Percentiles rank a stretch among this genome's conserved stretches.
Evolutionary conservation across 768 basidiomycete species (phyloP).

Genomic region (Leccinum broughii): DNA sequence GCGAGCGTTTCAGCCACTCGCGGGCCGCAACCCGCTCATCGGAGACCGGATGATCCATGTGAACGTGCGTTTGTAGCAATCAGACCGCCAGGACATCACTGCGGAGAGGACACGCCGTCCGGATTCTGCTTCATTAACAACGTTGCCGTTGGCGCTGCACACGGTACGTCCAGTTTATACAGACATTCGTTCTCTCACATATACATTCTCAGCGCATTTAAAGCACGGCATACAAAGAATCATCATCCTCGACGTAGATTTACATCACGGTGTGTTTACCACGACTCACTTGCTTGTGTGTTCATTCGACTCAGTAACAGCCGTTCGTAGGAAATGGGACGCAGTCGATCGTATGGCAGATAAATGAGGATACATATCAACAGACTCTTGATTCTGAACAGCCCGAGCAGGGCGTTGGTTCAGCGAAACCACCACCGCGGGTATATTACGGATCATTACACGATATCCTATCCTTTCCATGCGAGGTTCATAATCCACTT

Average conservation of each 20-base stretch:
- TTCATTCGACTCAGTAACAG: background rate
- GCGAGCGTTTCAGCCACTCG: slow-evolving; percentile 42
- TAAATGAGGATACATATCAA: slow-evolving; percentile 85
- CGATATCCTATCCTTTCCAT: slow-evolving; percentile 89
- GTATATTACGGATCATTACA: slow-evolving; percentile 94
- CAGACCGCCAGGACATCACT: slow-evolving; percentile 93
- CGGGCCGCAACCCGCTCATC: slow-evolving; percentile 14
- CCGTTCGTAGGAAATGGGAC: slow-evolving; percentile 79
- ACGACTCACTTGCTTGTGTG: background rate
- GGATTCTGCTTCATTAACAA: slow-evolving; percentile 98
- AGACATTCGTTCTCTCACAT: slow-evolving; percentile 1
- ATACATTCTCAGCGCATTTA: slow-evolving; percentile 64
- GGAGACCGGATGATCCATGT: slow-evolving; percentile 14
- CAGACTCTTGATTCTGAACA: slow-evolving; percentile 56
- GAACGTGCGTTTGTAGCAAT: slow-evolving; percentile 77
- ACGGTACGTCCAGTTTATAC: slow-evolving; percentile 53
- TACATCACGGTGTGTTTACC: slow-evolving; percentile 27
- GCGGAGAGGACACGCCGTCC: slow-evolving; percentile 83
- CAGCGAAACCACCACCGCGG: slow-evolving; percentile 47
- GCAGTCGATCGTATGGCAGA: slow-evolving; percentile 86
- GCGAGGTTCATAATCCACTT: slow-evolving; percentile 57
- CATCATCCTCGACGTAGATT: slow-evolving; percentile 84
- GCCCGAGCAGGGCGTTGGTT: slow-evolving; percentile 25
- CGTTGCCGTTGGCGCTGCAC: slow-evolving; percentile 84
- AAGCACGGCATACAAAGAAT: slow-evolving; percentile 74